phyloP scores from a whole-genome alignment of 2,329 filamentous ascomycete species.

The Phoma sp. region DNA sequence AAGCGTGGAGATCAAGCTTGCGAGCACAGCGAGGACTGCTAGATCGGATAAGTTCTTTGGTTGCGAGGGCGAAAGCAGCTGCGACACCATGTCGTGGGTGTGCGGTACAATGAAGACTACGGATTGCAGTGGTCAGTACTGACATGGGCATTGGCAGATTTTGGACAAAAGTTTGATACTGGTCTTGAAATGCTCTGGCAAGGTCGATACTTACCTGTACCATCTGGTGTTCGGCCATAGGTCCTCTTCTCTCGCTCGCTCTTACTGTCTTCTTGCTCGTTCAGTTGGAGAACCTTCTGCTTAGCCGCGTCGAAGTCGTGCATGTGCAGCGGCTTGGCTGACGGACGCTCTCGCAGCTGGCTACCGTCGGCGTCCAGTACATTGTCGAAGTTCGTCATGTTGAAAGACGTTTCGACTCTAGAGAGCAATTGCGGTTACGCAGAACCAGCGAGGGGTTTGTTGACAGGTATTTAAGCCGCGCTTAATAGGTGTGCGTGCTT shows the following conservation, averaged over 20 bases:
- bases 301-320: slow-evolving; percentile 48
- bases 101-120: slow-evolving; percentile 93
- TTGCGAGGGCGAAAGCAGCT: slow-evolving; percentile 90
- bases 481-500: slow-evolving; percentile 27
- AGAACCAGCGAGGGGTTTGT: slow-evolving; percentile 22
- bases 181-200: neutral
- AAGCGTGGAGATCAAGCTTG: slow-evolving; percentile 73
- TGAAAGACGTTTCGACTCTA: slow-evolving; percentile 17
- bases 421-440: slow-evolving; percentile 25
- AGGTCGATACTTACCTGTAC: slow-evolving; percentile 71
- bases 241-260: slow-evolving; percentile 72
- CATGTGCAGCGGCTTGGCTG: slow-evolving; percentile 38
- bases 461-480: slow-evolving; percentile 29
- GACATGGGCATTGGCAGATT: slow-evolving; percentile 3
- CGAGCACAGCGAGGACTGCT: slow-evolving; percentile 78
- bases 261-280: slow-evolving; percentile 54
- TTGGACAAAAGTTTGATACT: slow-evolving; percentile 1
- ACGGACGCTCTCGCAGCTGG: slow-evolving; percentile 39
- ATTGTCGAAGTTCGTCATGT: slow-evolving; percentile 36
- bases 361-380: slow-evolving; percentile 33
- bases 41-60: slow-evolving; percentile 93
- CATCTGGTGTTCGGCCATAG: slow-evolving; percentile 88
- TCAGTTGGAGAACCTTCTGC: slow-evolving; percentile 57
- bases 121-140: slow-evolving; percentile 24
- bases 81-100: slow-evolving; percentile 98